Evolutionary conservation across 2,329 filamentous ascomycete genomes (phyloP).

Genomic region (Akanthomyces muscarius): DNA sequence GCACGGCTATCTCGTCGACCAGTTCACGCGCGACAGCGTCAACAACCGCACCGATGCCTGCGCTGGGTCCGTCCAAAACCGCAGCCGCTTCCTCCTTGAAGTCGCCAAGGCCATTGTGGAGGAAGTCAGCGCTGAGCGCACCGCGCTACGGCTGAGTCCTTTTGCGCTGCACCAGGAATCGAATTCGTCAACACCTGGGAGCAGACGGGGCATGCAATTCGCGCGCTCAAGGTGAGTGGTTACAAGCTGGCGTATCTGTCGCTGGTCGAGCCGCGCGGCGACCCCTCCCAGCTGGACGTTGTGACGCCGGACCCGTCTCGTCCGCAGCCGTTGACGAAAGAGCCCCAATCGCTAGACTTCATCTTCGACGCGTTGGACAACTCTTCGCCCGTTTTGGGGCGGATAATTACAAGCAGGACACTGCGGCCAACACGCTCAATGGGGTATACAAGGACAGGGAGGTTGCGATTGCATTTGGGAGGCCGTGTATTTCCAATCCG

Average conservation of each 20-base stretch:
- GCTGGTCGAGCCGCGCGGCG: conserved; percentile 33
- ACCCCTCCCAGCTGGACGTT: conserved; percentile 35
- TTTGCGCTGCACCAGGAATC: conserved; percentile 35
- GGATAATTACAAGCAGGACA: conserved; percentile 28
- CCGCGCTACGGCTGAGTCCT: conserved; percentile 53
- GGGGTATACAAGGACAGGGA: conserved; percentile 26
- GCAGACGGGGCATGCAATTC: conserved; percentile 28
- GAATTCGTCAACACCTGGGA: conserved; percentile 27
- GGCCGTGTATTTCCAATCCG: conserved; percentile 34
- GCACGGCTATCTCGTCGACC: conserved; percentile 61
- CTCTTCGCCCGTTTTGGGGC: conserved; percentile 31
- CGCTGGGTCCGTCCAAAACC: conserved; percentile 51
- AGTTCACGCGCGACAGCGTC: conserved; percentile 52
- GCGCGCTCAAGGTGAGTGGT: conserved; percentile 24
- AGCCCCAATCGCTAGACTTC: conserved; percentile 24
- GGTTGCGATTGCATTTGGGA: conserved; percentile 29
- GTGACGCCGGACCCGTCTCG: conserved; percentile 17
- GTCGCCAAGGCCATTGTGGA: conserved; percentile 39
- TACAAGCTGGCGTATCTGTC: conserved; percentile 34
- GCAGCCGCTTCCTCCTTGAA: conserved; percentile 48
- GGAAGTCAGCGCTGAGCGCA: conserved; percentile 46
- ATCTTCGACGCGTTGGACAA: conserved; percentile 32
- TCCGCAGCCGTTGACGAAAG: conserved; percentile 14
- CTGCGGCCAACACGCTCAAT: conserved; percentile 24
- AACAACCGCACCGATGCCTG: conserved; percentile 53